phyloP scores from a whole-genome alignment of 306 rosid species.

The Canavalia ensiformis region DNA sequence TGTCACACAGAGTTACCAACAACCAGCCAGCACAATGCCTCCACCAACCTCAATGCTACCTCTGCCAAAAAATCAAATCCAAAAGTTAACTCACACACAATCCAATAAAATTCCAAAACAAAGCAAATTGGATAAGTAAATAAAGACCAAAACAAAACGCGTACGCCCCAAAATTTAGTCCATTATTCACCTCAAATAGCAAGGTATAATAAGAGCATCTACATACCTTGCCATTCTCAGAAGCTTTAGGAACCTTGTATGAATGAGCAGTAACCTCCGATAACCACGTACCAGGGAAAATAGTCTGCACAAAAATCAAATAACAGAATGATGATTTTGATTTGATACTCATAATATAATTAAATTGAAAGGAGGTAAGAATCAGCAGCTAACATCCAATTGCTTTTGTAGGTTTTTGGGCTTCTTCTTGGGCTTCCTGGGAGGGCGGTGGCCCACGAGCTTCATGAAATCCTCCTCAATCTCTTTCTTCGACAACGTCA shows the following conservation, averaged over 20 bases:
- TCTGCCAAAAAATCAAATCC: constrained; percentile 51
- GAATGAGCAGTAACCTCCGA: constrained; percentile 72
- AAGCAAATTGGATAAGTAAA: neutral
- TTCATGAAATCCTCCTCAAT: constrained; percentile 84
- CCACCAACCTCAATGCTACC: constrained; percentile 56
- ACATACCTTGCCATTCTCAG: constrained; percentile 78
- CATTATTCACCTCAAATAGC: too few relatives aligned
- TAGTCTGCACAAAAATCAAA: constrained; percentile 49
- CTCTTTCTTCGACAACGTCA: constrained; percentile 72
- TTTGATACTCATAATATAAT: neutral
- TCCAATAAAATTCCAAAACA: constrained; percentile 17
- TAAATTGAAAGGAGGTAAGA: neutral
- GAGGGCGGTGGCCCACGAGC: constrained; percentile 74
- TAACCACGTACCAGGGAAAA: constrained; percentile 84
- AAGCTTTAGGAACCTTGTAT: constrained; percentile 67
- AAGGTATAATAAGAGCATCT: neutral
- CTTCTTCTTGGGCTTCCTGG: constrained; percentile 80
- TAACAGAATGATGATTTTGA: neutral
- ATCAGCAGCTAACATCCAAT: constrained; percentile 67
- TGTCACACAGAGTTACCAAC: neutral
- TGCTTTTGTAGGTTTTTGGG: constrained; percentile 70
- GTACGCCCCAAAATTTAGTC: too few relatives aligned
- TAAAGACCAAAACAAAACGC: neutral
- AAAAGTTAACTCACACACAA: constrained; percentile 15
- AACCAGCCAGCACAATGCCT: constrained; percentile 31